These are phyloP conservation scores for Jacaranda copaia DNA, from an alignment of 257 asterid genomes.

Conservation along the genomic window DNA sequence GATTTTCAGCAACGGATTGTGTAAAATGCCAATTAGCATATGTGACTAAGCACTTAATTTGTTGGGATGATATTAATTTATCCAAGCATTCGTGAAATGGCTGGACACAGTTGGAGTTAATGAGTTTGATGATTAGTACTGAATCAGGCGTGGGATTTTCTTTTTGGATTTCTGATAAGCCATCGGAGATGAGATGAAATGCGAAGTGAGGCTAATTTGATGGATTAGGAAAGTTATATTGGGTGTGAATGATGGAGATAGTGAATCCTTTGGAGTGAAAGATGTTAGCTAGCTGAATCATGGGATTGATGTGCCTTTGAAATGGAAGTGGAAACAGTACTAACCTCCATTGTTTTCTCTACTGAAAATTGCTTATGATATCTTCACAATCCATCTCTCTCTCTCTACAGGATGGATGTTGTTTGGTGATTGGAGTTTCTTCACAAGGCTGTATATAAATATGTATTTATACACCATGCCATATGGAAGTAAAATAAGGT, in stretches of 20 bases:
- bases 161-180: constrained; percentile 23
- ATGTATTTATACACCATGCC: too few species aligned
- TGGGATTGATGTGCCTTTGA: constrained; percentile 68
- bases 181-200: constrained; percentile 51
- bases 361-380: not conserved
- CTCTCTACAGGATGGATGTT: too few species aligned
- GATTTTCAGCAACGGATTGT: constrained; percentile 42
- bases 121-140: constrained; percentile 20
- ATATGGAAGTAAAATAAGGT: too few species aligned
- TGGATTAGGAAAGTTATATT: constrained; percentile 43
- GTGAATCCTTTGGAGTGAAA: constrained; percentile 52
- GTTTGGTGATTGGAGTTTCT: too few species aligned
- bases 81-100: constrained; percentile 34
- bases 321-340: constrained; percentile 60
- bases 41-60: constrained; percentile 36
- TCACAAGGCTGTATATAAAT: too few species aligned
- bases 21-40: constrained; percentile 43
- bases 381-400: too few species aligned
- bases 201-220: constrained; percentile 46
- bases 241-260: constrained; percentile 55
- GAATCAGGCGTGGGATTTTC: constrained; percentile 23
- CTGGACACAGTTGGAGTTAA: constrained; percentile 31
- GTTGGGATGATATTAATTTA: not conserved
- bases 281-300: constrained; percentile 67
- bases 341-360: constrained; percentile 22